A percentile compares a stretch with the other conserved stretches of the same genome.
These are phyloP conservation scores for Aspergillus japonicus DNA, from an alignment of 2,329 filamentous ascomycete species.

Conservation along the genomic window DNA sequence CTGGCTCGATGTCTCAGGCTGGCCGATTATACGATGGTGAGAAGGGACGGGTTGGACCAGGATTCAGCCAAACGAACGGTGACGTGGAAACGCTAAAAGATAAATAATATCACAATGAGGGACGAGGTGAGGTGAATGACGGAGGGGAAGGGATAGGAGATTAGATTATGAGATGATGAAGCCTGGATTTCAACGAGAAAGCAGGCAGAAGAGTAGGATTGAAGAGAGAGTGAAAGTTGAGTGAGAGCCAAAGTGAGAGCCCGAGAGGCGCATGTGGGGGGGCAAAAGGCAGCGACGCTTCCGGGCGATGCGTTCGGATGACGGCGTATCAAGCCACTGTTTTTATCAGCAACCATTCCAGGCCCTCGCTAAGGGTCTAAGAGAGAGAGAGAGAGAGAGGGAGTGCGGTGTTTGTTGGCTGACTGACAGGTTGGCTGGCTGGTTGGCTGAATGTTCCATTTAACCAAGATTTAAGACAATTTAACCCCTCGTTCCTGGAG, in stretches of 20 bases:
- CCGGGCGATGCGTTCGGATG: slow-evolving; percentile 18
- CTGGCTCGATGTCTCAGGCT: slow-evolving; percentile 10
- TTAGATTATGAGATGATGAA: slow-evolving; percentile 3
- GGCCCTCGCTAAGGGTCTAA: neutral
- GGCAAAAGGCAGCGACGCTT: slow-evolving; percentile 27
- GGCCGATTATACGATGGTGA: slow-evolving; percentile 7
- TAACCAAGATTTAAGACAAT: neutral
- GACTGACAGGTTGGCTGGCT: neutral
- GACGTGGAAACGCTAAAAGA: neutral
- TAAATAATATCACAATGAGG: neutral
- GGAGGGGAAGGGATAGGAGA: neutral
- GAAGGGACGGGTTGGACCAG: slow-evolving; percentile 6
- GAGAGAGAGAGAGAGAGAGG: too few relatives aligned
- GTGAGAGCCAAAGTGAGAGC: neutral
- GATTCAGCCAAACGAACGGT: neutral
- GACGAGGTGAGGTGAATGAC: neutral
- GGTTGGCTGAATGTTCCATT: neutral
- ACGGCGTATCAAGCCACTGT: neutral
- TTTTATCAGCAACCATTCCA: neutral
- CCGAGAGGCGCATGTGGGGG: slow-evolving; percentile 15
- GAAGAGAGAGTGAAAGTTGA: neutral
- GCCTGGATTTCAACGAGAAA: neutral
- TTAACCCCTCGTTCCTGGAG: neutral
- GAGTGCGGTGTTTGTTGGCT: neutral
- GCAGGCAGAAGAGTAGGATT: neutral